Conservation (phyloP, 1,284 basidiomycete genomes). For the Boletus albobrunnescens region DNA sequence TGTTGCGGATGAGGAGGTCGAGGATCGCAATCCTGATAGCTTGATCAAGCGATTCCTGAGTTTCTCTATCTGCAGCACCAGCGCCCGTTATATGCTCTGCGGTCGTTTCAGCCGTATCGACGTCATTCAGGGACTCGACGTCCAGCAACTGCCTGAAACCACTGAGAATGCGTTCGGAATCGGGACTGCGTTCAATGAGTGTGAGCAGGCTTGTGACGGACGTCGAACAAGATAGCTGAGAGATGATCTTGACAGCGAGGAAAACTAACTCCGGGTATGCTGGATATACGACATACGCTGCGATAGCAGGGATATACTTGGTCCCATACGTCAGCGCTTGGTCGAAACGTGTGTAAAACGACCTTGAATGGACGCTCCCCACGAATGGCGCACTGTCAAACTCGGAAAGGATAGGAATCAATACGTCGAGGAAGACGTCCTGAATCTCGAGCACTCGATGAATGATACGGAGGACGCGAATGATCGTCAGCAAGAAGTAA, state of each 20-base stretch:
- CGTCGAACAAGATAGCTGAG: conserved; percentile 58
- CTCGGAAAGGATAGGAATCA: conserved; percentile 76
- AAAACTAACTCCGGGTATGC: conserved; percentile 72
- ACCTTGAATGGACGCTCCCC: conserved; percentile 56
- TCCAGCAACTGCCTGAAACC: conserved; percentile 74
- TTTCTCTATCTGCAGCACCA: conserved; percentile 56
- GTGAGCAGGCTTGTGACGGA: conserved; percentile 71
- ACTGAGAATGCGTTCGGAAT: conserved; percentile 82
- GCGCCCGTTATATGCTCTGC: conserved; percentile 67
- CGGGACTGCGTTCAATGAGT: conserved; percentile 77
- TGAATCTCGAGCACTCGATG: conserved; percentile 83
- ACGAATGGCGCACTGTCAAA: conserved; percentile 53
- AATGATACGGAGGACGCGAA: conserved; percentile 79
- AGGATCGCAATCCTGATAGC: conserved; percentile 79
- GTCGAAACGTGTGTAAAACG: conserved; percentile 72
- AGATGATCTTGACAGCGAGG: conserved; percentile 77
- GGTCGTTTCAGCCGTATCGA: conserved; percentile 52
- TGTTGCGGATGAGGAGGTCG: conserved; percentile 81
- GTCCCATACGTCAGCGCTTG: conserved; percentile 76
- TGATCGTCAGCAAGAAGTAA: conserved; percentile 71
- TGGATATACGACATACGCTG: conserved; percentile 75
- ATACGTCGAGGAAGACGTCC: conserved; percentile 84
- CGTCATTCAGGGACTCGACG: conserved; percentile 58
- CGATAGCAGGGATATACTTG: conserved; percentile 79
- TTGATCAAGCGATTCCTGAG: conserved; percentile 52